Conservation (phyloP, 768 basidiomycete genomes). For the Tulasnella sp. region DNA sequence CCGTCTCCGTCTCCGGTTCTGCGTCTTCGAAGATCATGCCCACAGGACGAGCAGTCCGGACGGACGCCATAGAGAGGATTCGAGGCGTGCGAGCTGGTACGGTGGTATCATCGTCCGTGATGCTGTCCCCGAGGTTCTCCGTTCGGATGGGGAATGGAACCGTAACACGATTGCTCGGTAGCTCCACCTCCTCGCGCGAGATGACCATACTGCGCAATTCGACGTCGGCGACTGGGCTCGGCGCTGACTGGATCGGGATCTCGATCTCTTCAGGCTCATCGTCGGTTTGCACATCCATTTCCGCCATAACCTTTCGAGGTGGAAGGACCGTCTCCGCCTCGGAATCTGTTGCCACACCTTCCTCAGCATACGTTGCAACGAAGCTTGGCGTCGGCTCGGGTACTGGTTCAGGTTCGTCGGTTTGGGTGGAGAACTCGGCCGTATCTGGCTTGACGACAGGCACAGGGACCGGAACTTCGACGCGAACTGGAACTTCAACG, state of each 20-base stretch:
- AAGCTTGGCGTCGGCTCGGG: constrained; percentile 4
- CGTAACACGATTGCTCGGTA: not conserved
- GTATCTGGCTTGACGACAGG: constrained; percentile 35
- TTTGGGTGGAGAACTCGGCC: constrained; percentile 71
- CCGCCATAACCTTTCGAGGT: constrained; percentile 33
- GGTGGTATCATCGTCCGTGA: constrained; percentile 1
- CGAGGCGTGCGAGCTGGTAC: constrained; percentile 10
- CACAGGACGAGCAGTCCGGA: constrained; percentile 10
- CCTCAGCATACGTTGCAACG: constrained; percentile 2
- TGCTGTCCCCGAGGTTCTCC: not conserved
- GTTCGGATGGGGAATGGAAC: constrained; percentile 13
- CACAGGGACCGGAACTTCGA: constrained; percentile 25
- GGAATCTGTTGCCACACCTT: constrained; percentile 31
- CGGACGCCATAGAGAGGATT: constrained; percentile 8
- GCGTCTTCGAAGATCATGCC: constrained; percentile 28
- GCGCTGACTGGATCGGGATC: too few species aligned
- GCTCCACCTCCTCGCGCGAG: constrained; percentile 21
- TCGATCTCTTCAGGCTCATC: too few species aligned
- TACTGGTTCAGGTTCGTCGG: constrained; percentile 40
- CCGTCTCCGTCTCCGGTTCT: constrained; percentile 59
- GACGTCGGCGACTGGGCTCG: constrained; percentile 29
- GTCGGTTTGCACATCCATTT: too few species aligned
- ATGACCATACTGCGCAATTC: constrained; percentile 32
- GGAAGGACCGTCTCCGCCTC: constrained; percentile 27
- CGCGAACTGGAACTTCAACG: constrained; percentile 19